Conservation (phyloP, 2,329 filamentous ascomycete genomes). For the Alternaria ethzedia region DNA sequence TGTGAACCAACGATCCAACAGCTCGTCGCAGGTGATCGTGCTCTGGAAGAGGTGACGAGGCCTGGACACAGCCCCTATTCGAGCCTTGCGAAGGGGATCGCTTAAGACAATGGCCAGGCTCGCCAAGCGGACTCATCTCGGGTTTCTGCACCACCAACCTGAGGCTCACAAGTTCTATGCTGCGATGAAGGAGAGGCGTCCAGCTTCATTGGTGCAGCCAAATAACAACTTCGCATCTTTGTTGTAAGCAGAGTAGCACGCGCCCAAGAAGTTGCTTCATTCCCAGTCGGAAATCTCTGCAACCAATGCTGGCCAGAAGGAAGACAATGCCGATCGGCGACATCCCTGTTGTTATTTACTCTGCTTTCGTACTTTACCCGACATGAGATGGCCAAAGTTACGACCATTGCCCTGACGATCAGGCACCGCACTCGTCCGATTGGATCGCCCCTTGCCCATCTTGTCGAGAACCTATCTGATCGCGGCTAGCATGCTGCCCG, state of each 20-base stretch:
- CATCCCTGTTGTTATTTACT: conserved; percentile 38
- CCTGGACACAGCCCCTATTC: conserved; percentile 32
- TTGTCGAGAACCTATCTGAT: conserved; percentile 24
- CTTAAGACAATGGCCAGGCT: conserved; percentile 29
- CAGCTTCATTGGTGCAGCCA: conserved; percentile 8
- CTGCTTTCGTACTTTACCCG: conserved; percentile 36
- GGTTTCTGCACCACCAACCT: conserved; percentile 2
- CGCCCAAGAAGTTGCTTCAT: conserved; percentile 18
- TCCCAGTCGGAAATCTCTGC: conserved; percentile 31
- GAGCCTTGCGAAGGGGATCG: conserved; percentile 25
- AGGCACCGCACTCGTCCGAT: conserved; percentile 39
- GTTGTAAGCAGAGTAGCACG: conserved; percentile 8
- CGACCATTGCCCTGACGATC: conserved; percentile 39
- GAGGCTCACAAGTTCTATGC: neutral
- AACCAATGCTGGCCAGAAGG: conserved; percentile 10
- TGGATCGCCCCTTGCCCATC: conserved; percentile 33
- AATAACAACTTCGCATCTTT: conserved; percentile 2
- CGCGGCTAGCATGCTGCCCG: conserved; percentile 29
- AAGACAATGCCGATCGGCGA: conserved; percentile 21
- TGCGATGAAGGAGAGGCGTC: neutral
- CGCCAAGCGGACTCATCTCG: conserved; percentile 36
- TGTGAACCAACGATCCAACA: neutral
- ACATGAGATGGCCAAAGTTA: conserved; percentile 33
- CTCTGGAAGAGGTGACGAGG: conserved; percentile 11
- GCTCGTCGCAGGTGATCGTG: neutral